Percentiles rank a stretch among this genome's conserved stretches.
phyloP scores from a whole-genome alignment of 495 filamentous ascomycete species.

The Choiromyces venosus region DNA sequence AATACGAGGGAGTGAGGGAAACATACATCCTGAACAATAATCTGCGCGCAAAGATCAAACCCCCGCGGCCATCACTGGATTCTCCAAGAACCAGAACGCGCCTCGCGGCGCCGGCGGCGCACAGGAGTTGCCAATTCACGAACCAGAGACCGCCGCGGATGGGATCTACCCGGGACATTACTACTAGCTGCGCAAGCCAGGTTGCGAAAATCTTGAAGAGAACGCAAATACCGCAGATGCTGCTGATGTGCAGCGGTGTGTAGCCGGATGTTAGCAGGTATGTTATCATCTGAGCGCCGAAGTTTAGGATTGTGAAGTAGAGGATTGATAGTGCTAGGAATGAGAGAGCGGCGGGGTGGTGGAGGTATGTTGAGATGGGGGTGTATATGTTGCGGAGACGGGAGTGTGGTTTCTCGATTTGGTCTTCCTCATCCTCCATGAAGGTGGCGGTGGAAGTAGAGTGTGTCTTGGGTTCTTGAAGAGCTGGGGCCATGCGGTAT shows the following conservation, averaged over 20 bases:
- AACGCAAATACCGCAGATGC: slow-evolving; percentile 51
- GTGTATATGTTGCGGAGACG: slow-evolving; percentile 42
- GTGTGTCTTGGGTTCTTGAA: slow-evolving; percentile 33
- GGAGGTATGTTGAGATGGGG: slow-evolving; percentile 48
- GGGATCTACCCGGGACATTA: slow-evolving; percentile 55
- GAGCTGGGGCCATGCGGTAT: slow-evolving; percentile 45
- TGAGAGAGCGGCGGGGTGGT: slow-evolving; percentile 52
- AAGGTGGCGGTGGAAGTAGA: slow-evolving; percentile 37
- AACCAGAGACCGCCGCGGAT: slow-evolving; percentile 60
- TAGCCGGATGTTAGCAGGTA: slow-evolving; percentile 55
- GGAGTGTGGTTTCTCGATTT: slow-evolving; percentile 42
- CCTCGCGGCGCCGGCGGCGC: slow-evolving; percentile 47
- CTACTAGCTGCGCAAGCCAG: slow-evolving; percentile 46
- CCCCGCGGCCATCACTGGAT: slow-evolving; percentile 50
- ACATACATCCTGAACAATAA: slow-evolving; percentile 60
- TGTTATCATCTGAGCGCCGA: slow-evolving; percentile 55
- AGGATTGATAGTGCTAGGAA: slow-evolving; percentile 53
- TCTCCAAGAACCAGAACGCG: slow-evolving; percentile 45
- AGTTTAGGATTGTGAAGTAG: slow-evolving; percentile 57
- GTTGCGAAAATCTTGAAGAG: slow-evolving; percentile 49
- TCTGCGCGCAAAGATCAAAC: slow-evolving; percentile 61
- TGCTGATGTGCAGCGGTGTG: slow-evolving; percentile 50
- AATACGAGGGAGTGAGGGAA: too few species aligned
- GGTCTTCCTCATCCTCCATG: slow-evolving; percentile 27
- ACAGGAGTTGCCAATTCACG: slow-evolving; percentile 57